Base-by-base conservation (phyloP, 2,329 filamentous ascomycete species). In the Trichoderma semiorbis region DNA sequence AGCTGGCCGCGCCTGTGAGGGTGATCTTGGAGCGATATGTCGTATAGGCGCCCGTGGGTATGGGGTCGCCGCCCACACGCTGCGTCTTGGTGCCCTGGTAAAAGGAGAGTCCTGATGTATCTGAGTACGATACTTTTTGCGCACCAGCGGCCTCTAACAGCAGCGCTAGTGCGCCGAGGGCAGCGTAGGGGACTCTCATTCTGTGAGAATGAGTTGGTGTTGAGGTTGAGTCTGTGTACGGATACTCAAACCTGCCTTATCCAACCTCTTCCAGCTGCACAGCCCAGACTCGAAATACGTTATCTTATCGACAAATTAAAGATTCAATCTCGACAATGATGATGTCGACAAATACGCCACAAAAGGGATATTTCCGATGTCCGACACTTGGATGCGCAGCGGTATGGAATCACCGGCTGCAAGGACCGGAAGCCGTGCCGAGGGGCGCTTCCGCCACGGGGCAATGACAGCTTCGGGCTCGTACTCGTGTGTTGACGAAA, bases 1-100 rank as follows among this genome's bases (percentile, higher is more conserved):
- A 26, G 55, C 28, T 39, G 43, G 28, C 62, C 47, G 75, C 75
- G 60, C 78, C 78, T 1, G 78, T 80, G 62, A 85, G 78, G 6
- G 85, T 85, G 74, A 83, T 79, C 62, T 83, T 83, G 30, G 83
- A 82, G 24, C 80, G 79, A 72, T 80, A 83, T 12, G 84, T 83
- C 57, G 82, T 79, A 76, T 88, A 86, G n/a, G 82, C 77, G 12
- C 81, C 82, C 2, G 84, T 83, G 63, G 81, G 82, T n/a, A 77
- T 77, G 2, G 76, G 78, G 67, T 82, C 77, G 30, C 80, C 78
- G n/a, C 82, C 81, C 32, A 84, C 76, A 26, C 75, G 76, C 57
- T 79, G 78, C 58, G 82, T 83, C 60, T 81, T 79, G 34, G 80
- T 82, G 66, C 81, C 82, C 47, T 76, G 77, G 69, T 80, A 76